These are phyloP conservation scores for Luzula sylvatica DNA, from an alignment of 176 grass and related monocot species.

Conservation along the genomic window DNA sequence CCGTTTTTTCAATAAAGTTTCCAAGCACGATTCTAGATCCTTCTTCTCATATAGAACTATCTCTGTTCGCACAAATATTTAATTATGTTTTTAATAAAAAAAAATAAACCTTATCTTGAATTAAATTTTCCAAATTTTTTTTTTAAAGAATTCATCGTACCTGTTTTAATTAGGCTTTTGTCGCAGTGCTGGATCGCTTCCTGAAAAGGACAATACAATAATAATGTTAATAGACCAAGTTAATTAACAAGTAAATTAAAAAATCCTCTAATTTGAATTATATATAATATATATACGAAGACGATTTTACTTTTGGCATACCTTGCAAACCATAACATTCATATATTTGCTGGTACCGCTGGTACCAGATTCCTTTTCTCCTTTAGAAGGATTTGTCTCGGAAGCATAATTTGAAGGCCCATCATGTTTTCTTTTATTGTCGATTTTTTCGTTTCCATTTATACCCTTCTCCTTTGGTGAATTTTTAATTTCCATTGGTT, in stretches of 20 bases:
- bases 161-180: no score
- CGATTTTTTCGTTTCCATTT: neutral
- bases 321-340: neutral
- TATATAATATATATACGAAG: no score
- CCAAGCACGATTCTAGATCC: neutral
- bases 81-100: no score
- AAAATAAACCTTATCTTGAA: no score
- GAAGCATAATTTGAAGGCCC: neutral
- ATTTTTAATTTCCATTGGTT: neutral
- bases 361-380: neutral
- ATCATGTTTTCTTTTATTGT: constrained; percentile 1
- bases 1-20: neutral
- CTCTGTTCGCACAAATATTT: neutral
- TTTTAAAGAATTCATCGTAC: no score
- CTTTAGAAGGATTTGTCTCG: neutral
- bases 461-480: neutral
- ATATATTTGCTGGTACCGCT: neutral
- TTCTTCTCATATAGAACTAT: constrained; percentile 1
- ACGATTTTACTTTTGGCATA: neutral
- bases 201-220: neutral
- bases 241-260: no score
- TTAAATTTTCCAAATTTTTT: no score
- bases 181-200: neutral
- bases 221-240: no score
- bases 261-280: no score